A percentile compares a stretch with the other conserved stretches of the same genome.
phyloP scores from a whole-genome alignment of 345 rosid species.

The Stellera chamaejasme region DNA sequence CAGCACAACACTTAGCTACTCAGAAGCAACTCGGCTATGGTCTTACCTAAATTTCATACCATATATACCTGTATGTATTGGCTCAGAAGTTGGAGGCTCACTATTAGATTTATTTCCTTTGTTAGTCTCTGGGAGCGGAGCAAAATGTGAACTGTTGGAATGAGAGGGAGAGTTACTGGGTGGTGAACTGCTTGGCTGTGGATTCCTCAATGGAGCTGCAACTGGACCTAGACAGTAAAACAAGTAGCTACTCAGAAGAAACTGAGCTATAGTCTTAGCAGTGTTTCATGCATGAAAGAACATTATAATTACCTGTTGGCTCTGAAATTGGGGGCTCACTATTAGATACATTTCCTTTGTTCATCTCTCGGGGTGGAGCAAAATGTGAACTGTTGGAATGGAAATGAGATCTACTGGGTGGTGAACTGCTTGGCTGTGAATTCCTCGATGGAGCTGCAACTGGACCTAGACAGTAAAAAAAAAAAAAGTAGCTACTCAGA shows the following conservation, averaged over 20 bases:
- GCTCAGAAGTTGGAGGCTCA: constrained; percentile 13
- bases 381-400: not conserved
- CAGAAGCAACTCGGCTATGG: not conserved
- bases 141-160: not conserved
- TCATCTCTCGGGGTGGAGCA: constrained; percentile 7
- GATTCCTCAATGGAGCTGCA: constrained; percentile 12
- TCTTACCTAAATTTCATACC: constrained; percentile 2
- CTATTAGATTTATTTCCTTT: constrained; percentile 13
- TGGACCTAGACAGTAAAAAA: not conserved
- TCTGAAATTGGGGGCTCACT: constrained; percentile 10
- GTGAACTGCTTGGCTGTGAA: too few relatives aligned
- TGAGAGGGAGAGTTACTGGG: not conserved
- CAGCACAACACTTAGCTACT: too few relatives aligned
- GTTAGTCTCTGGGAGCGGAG: constrained; percentile 6
- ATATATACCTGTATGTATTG: constrained; percentile 18
- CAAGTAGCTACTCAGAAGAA: constrained; percentile 2
- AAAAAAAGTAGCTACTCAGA: too few relatives aligned
- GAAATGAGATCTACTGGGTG: too few relatives aligned
- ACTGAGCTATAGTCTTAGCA: not conserved
- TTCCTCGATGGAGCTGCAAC: constrained; percentile 12
- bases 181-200: constrained; percentile 14
- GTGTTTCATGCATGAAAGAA: not conserved
- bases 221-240: constrained; percentile 9
- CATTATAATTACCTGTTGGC: constrained; percentile 17
- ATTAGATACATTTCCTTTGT: constrained; percentile 14